phyloP scores from a whole-genome alignment of 2,329 filamentous ascomycete genomes.

The Fonsecaea erecta region DNA sequence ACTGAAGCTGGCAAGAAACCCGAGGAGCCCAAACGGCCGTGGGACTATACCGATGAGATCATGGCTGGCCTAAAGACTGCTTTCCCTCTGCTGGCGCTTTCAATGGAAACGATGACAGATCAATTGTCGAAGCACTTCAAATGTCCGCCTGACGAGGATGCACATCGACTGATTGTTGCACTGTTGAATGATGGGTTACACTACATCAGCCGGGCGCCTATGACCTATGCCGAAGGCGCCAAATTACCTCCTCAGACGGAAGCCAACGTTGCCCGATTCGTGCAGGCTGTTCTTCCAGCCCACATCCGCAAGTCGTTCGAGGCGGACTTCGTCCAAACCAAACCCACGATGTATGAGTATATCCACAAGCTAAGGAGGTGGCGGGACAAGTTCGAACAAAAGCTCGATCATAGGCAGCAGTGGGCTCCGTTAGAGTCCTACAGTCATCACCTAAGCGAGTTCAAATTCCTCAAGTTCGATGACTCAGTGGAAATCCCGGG shows the following conservation, averaged over 20 bases:
- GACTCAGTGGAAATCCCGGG: conserved; percentile 91
- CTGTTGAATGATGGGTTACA: conserved; percentile 92
- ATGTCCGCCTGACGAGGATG: conserved; percentile 96
- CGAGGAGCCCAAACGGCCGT: conserved; percentile 74
- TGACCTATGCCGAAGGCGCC: conserved; percentile 84
- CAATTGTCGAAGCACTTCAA: conserved; percentile 99
- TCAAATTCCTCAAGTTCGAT: conserved; percentile 96
- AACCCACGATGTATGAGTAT: conserved; percentile 98
- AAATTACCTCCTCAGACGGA: conserved; percentile 90
- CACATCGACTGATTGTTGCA: conserved; percentile 95
- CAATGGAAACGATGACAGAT: conserved; percentile 99
- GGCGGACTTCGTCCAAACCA: conserved; percentile 91
- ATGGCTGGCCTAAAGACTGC: conserved; percentile 95
- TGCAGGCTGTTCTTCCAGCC: conserved; percentile 89
- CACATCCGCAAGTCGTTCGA: conserved; percentile 98
- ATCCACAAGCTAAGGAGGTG: conserved; percentile 95
- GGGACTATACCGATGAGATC: conserved; percentile 96
- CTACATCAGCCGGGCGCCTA: conserved; percentile 86
- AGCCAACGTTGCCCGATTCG: conserved; percentile 94
- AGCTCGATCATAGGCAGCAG: conserved; percentile 80
- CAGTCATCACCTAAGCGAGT: conserved; percentile 91
- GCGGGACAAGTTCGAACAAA: conserved; percentile 98
- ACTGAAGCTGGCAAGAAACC: conserved; percentile 31
- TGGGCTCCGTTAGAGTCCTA: conserved; percentile 79
- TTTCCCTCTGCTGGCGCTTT: conserved; percentile 90